Conservation (phyloP, 2,329 filamentous ascomycete species). For the Trichoderma semiorbis region DNA sequence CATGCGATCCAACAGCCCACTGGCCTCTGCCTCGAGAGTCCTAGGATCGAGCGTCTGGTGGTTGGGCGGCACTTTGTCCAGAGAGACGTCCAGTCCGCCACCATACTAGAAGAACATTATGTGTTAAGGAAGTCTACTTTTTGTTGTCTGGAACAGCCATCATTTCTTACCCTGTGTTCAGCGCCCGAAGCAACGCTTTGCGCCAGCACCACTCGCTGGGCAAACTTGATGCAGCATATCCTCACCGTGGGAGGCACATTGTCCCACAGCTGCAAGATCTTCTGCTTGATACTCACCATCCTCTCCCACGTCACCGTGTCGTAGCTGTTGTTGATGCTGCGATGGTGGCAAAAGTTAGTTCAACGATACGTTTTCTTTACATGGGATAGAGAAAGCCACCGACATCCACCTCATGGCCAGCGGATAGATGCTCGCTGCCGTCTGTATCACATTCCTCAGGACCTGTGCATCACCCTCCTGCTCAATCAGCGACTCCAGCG, state of each 20-base stretch:
- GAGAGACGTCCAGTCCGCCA: conserved; percentile 68
- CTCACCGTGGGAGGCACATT: conserved; percentile 69
- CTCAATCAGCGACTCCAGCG: conserved; percentile 66
- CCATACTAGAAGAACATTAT: conserved; percentile 36
- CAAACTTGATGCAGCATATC: conserved; percentile 96
- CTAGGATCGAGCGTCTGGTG: conserved; percentile 76
- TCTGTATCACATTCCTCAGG: conserved; percentile 81
- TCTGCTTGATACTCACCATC: conserved; percentile 84
- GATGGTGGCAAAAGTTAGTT: conserved; percentile 22
- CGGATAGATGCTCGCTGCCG: conserved; percentile 88
- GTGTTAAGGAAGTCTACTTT: conserved; percentile 24
- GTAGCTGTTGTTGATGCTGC: conserved; percentile 80
- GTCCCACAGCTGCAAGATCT: conserved; percentile 87
- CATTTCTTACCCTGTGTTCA: conserved; percentile 70
- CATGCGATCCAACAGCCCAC: conserved; percentile 84
- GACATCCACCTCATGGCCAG: conserved; percentile 92
- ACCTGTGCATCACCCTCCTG: conserved; percentile 76
- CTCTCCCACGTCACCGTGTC: conserved; percentile 81
- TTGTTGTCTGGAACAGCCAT: not conserved
- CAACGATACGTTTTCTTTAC: not conserved
- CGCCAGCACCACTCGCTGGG: conserved; percentile 85
- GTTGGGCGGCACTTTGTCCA: conserved; percentile 78
- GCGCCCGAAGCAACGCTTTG: conserved; percentile 80
- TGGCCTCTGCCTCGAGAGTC: conserved; percentile 88
- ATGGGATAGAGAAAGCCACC: conserved; percentile 46